Conservation (phyloP, 1,284 basidiomycete species). For the Tilletia walkeri region DNA sequence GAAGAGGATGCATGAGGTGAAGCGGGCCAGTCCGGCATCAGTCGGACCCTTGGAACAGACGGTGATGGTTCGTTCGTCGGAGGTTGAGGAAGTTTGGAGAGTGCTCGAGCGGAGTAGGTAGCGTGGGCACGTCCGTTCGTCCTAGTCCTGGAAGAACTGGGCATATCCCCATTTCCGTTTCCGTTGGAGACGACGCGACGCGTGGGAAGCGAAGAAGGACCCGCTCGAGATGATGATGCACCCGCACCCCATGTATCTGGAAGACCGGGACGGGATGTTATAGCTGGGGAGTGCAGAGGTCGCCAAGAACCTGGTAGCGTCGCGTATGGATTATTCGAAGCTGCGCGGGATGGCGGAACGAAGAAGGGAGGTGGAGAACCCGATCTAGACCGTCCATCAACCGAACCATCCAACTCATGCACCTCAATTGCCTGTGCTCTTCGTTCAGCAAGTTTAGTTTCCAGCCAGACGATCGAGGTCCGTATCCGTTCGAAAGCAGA, state of each 20-base stretch:
- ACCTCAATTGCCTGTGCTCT: too few species aligned
- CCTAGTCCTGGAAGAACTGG: background rate
- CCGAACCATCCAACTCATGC: too few species aligned
- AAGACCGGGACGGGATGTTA: background rate
- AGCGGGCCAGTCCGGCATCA: slow-evolving; percentile 15
- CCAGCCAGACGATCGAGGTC: too few species aligned
- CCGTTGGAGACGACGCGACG: background rate
- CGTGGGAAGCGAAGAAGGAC: background rate
- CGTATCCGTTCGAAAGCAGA: too few species aligned
- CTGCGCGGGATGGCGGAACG: too few species aligned
- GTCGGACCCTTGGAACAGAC: background rate
- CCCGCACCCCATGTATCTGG: background rate
- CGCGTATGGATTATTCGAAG: background rate
- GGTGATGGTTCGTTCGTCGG: background rate
- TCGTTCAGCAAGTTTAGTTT: too few species aligned
- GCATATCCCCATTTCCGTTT: too few species aligned
- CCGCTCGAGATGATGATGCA: too few species aligned
- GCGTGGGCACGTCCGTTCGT: background rate
- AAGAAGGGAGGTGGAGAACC: too few species aligned
- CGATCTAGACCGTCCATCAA: too few species aligned
- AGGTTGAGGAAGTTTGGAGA: background rate
- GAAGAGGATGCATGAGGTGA: background rate
- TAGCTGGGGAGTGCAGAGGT: background rate
- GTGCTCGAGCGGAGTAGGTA: background rate
- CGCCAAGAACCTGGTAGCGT: slow-evolving; percentile 9